phyloP scores from a whole-genome alignment of 2,329 filamentous ascomycete species.

The Cladosporium sp. region DNA sequence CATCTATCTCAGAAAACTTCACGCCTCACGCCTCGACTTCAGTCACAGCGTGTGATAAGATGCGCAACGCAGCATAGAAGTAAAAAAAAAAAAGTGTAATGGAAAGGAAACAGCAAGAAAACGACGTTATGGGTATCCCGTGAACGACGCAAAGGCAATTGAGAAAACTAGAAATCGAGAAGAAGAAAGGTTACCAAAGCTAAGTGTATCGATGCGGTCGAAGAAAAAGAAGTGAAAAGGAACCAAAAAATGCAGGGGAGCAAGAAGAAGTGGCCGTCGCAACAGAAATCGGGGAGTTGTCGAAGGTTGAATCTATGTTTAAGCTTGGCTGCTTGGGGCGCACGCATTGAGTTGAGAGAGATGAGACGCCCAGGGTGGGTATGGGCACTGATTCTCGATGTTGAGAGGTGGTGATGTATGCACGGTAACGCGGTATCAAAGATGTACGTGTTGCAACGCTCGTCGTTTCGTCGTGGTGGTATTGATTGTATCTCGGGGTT shows the following conservation, averaged over 20 bases:
- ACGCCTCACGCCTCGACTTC: too few species aligned
- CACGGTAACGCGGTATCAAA: not conserved
- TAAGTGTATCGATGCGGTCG: not conserved
- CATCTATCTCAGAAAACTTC: too few species aligned
- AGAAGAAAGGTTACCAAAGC: not conserved
- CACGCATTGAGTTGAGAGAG: too few species aligned
- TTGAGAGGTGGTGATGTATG: not conserved
- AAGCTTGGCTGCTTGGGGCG: too few species aligned
- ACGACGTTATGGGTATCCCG: slow-evolving; percentile 13
- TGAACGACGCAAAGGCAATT: slow-evolving; percentile 4
- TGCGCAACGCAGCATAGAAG: not conserved
- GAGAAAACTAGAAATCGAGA: too few species aligned
- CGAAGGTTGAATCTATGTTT: too few species aligned
- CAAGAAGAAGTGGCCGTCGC: too few species aligned
- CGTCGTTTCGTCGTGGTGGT: slow-evolving; percentile 1
- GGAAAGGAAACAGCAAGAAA: not conserved
- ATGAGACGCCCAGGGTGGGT: too few species aligned
- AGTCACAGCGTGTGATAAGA: not conserved
- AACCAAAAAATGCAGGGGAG: too few species aligned
- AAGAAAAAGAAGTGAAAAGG: not conserved
- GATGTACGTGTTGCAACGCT: not conserved
- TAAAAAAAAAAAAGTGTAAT: not conserved
- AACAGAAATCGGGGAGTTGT: not conserved
- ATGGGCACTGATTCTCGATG: not conserved
- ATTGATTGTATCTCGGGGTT: not conserved